These are phyloP conservation scores for Petunia axillaris DNA, from an alignment of 257 asterid genomes.

Conservation along the genomic window DNA sequence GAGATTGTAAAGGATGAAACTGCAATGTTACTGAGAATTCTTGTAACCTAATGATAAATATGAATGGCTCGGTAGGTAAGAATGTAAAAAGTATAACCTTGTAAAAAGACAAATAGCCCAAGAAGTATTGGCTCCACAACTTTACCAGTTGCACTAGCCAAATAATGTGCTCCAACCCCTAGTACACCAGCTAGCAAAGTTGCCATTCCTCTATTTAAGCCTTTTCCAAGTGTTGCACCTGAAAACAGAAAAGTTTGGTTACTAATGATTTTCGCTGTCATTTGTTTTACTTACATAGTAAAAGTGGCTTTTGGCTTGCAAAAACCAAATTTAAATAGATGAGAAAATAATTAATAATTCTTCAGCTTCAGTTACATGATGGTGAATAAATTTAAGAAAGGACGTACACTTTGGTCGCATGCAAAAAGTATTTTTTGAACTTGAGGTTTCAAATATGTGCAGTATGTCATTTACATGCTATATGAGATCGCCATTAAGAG, in stretches of 20 bases:
- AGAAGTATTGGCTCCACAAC: constrained; percentile 65
- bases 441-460: not conserved
- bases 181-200: constrained; percentile 68
- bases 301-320: not conserved
- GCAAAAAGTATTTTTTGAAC: not conserved
- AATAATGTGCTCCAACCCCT: constrained; percentile 72
- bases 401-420: no score
- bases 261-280: not conserved
- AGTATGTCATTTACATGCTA: not conserved
- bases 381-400: no score
- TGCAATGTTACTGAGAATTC: not conserved
- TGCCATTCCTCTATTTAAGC: constrained; percentile 73
- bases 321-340: no score
- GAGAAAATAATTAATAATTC: no score
- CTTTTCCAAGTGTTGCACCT: constrained; percentile 87
- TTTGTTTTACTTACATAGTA: not conserved
- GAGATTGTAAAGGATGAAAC: not conserved
- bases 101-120: constrained; percentile 67
- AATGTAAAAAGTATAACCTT: constrained; percentile 45
- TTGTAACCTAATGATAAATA: not conserved
- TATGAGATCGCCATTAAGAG: not conserved
- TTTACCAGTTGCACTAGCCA: constrained; percentile 59
- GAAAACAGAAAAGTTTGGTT: not conserved
- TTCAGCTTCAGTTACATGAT: no score
- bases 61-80: not conserved